Conservation (phyloP, 2,329 filamentous ascomycete genomes). For the Didymellaceae sp. region DNA sequence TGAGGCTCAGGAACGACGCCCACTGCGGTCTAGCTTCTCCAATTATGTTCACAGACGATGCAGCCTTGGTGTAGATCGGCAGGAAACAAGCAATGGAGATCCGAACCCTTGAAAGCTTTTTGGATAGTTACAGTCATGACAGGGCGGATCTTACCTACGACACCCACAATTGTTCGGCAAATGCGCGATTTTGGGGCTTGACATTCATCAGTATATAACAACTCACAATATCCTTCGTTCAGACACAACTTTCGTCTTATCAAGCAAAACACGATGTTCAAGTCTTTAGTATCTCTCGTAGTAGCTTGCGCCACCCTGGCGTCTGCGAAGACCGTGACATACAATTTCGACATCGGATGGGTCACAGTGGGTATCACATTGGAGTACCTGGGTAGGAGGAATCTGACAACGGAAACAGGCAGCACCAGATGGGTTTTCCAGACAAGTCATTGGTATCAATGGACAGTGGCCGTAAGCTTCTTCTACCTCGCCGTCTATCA, state of each 20-base stretch:
- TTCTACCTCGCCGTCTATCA: not conserved
- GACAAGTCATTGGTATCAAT: conserved; percentile 69
- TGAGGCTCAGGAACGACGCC: conserved; percentile 6
- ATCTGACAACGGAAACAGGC: not conserved
- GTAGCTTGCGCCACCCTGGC: conserved; percentile 19
- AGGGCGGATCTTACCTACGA: not conserved
- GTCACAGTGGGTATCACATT: conserved; percentile 37
- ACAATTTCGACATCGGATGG: conserved; percentile 62
- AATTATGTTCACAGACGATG: not conserved
- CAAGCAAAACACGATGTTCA: conserved; percentile 15
- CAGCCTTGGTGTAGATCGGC: not conserved
- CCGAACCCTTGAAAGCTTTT: not conserved
- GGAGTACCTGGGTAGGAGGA: not conserved
- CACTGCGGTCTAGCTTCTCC: not conserved
- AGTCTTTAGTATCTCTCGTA: conserved; percentile 4
- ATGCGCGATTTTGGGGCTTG: not conserved
- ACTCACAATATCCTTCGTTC: not conserved
- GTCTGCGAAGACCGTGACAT: conserved; percentile 49
- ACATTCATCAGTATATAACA: conserved; percentile 2
- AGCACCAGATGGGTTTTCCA: conserved; percentile 24
- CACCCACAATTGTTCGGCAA: conserved; percentile 1
- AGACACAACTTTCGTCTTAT: not conserved
- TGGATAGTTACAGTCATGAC: conserved; percentile 3
- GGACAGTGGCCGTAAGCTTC: conserved; percentile 65
- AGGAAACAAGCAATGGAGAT: conserved; percentile 5